Conservation (phyloP, 192 early-diverging fungal genomes). For the Radiomyces spectabilis region DNA sequence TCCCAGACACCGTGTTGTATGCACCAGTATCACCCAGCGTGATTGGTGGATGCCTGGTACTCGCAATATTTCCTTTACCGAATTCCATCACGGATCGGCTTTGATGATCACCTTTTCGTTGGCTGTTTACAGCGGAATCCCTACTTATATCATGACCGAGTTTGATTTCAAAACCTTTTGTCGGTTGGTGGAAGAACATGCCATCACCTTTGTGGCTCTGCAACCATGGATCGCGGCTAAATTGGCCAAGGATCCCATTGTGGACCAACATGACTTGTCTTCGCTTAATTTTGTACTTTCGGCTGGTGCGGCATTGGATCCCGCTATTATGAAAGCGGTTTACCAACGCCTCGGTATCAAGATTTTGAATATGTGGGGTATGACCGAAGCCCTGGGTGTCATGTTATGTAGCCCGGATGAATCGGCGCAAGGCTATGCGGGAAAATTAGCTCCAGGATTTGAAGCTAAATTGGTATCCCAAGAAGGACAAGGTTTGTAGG, state of each 20-base stretch:
- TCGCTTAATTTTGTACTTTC: constrained; percentile 39
- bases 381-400: too few relatives aligned
- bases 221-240: constrained; percentile 68
- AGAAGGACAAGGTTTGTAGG: too few relatives aligned
- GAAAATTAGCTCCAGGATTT: too few relatives aligned
- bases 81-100: constrained; percentile 72
- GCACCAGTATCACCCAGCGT: too few relatives aligned
- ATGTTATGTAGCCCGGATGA: too few relatives aligned
- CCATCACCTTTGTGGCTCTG: constrained; percentile 66
- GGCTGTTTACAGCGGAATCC: constrained; percentile 15
- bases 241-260: constrained; percentile 57
- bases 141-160: constrained; percentile 50
- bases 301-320: constrained; percentile 82
- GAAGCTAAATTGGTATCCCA: too few relatives aligned
- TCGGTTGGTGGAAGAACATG: constrained; percentile 63
- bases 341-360: too few relatives aligned
- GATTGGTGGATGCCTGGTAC: constrained; percentile 3
- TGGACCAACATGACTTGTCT: constrained; percentile 54
- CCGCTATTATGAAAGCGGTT: too few relatives aligned
- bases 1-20: too few relatives aligned
- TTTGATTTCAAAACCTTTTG: constrained; percentile 55
- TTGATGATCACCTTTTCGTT: constrained; percentile 41
- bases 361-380: too few relatives aligned
- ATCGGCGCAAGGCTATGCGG: too few relatives aligned
- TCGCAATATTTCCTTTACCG: constrained; percentile 46